Evolutionary conservation across 257 asterid genomes (phyloP), one percentile per base, ranked within the genome.

Genomic region (Eucommia ulmoides): DNA sequence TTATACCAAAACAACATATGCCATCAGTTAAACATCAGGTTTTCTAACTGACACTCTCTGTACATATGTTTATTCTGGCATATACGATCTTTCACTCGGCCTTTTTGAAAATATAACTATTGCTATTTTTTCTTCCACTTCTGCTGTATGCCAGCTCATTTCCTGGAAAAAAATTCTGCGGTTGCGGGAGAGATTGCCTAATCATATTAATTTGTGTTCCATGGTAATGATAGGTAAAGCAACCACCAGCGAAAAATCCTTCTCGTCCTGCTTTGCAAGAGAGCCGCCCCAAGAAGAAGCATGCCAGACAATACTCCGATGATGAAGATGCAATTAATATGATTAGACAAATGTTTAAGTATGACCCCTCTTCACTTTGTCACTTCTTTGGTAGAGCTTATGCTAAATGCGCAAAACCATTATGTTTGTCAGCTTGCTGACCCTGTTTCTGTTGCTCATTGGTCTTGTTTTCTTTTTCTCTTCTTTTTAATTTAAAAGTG

Each of bases 291-390:
- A 78, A 65, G 67, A 63, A 73, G 41, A 80, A 71, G 68, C 89
- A 82, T 16, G 29, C 50, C 68, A 76, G 79, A 57, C 68, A 23
- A 18, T 10, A 15, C 21, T 8, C 48, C 24, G 71, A 65, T 54
- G 91, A 70, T 1, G 77, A 67, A 10, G 66, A 66, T 45, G 88
- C 78, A 24, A 59, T 79, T 45, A 50, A 29, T 41, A 52, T 69
- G 79, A 74, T 87, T 59, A 81, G 94, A 69, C 19, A 63, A 20
- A 71, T 87, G 84, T 74, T 71, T 18, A 18, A 91, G 97, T 87
- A 77, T 53, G 15, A 22, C 20, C 24, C n/a, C 12, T 49, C 20
- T 41, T 11, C 23, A 23, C 20, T 50, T 20, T 29, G 49, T 20
- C 53, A 18, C 21, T 0, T 33, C 46, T n/a, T n/a, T n/a, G n/a